Conservation (phyloP, 2,329 filamentous ascomycete species). For the Neofusicoccum laricinum region DNA sequence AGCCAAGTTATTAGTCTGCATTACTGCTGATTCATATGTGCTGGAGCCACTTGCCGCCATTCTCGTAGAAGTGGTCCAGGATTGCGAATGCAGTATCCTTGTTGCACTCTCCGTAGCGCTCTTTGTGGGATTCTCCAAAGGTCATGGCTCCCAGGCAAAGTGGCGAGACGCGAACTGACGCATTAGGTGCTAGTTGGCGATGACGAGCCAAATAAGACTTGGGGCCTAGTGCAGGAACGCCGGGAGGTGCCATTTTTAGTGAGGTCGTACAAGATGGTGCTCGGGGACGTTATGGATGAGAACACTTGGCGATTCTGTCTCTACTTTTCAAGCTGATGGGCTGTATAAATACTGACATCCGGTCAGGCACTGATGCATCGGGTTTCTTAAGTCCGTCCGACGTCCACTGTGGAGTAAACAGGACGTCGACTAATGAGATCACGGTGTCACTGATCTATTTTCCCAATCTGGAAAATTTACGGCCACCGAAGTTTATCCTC, state of each 20-base stretch:
- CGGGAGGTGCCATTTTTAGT: background rate
- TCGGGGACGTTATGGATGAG: background rate
- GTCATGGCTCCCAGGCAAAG: slow-evolving; percentile 56
- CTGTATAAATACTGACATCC: too few species aligned
- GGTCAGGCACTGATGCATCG: too few species aligned
- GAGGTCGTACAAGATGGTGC: background rate
- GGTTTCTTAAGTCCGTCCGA: too few species aligned
- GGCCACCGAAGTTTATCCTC: background rate
- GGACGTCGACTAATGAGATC: too few species aligned
- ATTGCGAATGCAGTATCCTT: slow-evolving; percentile 63
- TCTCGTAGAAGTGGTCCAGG: slow-evolving; percentile 63
- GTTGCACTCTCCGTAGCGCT: slow-evolving; percentile 17
- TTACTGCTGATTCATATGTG: too few species aligned
- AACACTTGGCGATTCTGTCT: background rate
- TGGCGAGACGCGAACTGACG: slow-evolving; percentile 53
- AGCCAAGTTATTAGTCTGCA: too few species aligned
- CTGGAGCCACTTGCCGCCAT: slow-evolving; percentile 37
- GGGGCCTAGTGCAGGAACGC: slow-evolving; percentile 23
- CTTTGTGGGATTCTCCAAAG: slow-evolving; percentile 49
- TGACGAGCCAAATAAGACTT: slow-evolving; percentile 49
- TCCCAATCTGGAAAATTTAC: too few species aligned
- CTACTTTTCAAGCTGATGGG: too few species aligned
- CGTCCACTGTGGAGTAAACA: too few species aligned
- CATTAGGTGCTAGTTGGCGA: slow-evolving; percentile 50
- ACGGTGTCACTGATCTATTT: too few species aligned